Evolutionary conservation across 2,329 filamentous ascomycete genomes (phyloP), one percentile per base, ranked within the genome.

Genomic region (Byssoonygena ceratinophila): DNA sequence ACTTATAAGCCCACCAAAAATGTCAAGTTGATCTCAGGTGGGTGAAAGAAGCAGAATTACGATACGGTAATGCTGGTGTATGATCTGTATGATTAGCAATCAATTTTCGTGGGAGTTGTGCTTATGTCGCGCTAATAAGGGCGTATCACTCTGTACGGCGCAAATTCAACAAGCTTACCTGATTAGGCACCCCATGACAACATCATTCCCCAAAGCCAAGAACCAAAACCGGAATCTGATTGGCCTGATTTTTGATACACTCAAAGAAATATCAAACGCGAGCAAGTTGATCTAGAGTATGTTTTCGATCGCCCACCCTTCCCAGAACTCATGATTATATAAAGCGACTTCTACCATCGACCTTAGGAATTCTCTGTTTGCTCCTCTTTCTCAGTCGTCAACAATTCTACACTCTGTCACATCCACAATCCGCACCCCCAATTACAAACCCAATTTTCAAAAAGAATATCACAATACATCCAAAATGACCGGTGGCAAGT

Each of bases 401-500:
- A 53, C 47, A 16, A 16, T 18, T 54, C 20, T 7, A 22, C 52
- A 3, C 34, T 27, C 41, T 55, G 56, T 62, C 57, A 59, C 60
- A 63, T 57, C 55, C 53, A 57, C 59, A 59, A 58, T 52, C 52
- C 46, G 55, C 59, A 18, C 9, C 14, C 55, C 59, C 57, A 59
- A 61, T 58, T 44, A 46, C 36, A 52, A 55, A 22, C 52, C 55
- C 34, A 47, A 55, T 57, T 45, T 43, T 57, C 58, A 55, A 31
- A n/a, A 36, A 36, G n/a, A 12, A 4, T 20, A 18, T 11, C 4
- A 20, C 16, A 39, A 39, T 14, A 14, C 55, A 61, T 70, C 81
- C 84, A 96, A 87, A 86, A 98, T 98, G 92, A 94, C 92, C 88
- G 91, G 91, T 82, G 91, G 92, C 76, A 98, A 98, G 79, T 96